Evolutionary conservation across 2,329 filamentous ascomycete species (phyloP), one percentile per base, ranked within the genome.

Genomic region (Sporothrix luriei): DNA sequence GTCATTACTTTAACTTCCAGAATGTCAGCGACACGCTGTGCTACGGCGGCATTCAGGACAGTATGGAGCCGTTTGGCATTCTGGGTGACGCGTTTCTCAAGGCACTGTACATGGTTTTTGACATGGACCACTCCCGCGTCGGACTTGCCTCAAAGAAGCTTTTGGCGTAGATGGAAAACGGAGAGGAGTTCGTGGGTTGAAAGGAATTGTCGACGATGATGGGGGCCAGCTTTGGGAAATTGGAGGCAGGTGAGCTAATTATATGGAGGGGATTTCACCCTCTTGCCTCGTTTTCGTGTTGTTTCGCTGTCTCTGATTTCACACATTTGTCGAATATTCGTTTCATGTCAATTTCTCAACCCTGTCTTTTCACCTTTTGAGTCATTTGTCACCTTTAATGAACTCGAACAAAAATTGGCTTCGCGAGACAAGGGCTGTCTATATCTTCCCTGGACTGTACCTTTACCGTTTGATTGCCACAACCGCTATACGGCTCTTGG

Each of bases 21-120:
- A 84, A 87, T 74, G 81, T 86, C 0, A 79, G 84, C 29, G 48
- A 82, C 14, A 79, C 83, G 19, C 82, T 83, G 69, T 95, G 92
- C 83, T 94, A 87, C 78, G 92, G 92, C 69, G 92, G 91, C 64
- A 85, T 96, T 72, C 92, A 95, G 82, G 83, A 80, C 46, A 79
- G 78, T 40, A 78, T 82, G 55, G 78, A 78, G 19, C 76, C 75
- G 29, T 83, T 89, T 72, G 87, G 84, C 69, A 92, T 96, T 76
- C 86, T 94, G 69, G 92, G 92, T 11, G 91, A 94, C 71, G 83
- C 91, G 69, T 92, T 93, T 81, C 84, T 95, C 74, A 95, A 95
- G 86, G 86, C 86, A 69, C 83, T 91, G 72, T 93, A 91, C 76
- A 88, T 90, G 40, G 87, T 92, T 62, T 93, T 92, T 77, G 90